Percentiles rank a stretch among this genome's conserved stretches.
Conservation (phyloP, 129 eudicot genomes). For the Flaveria linearis region DNA sequence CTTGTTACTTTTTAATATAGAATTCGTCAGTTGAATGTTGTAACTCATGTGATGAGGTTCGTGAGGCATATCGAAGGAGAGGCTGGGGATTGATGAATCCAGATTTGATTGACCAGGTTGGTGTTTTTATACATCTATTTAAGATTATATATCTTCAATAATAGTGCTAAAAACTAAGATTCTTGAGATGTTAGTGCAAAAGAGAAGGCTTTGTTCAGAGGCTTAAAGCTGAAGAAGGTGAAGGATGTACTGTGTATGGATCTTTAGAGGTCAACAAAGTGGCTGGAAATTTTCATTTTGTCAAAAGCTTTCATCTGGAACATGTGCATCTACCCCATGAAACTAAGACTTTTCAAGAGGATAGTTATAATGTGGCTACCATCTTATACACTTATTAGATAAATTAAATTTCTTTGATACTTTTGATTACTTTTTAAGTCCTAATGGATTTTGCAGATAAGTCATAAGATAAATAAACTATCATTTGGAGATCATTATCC, state of each 20-base stretch:
- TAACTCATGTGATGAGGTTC: conserved; percentile 95
- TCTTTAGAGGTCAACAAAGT: conserved; percentile 84
- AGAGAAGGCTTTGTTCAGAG: conserved; percentile 89
- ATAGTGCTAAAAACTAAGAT: conserved; percentile 8
- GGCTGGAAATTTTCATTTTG: conserved; percentile 92
- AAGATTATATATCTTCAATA: not conserved
- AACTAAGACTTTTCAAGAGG: conserved; percentile 49
- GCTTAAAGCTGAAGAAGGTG: conserved; percentile 90
- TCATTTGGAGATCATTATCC: conserved; percentile 82
- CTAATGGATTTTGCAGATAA: conserved; percentile 56
- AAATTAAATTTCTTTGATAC: not conserved
- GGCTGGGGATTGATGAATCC: conserved; percentile 92
- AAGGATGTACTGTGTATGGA: conserved; percentile 92
- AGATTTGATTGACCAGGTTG: conserved; percentile 91
- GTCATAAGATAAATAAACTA: conserved; percentile 83
- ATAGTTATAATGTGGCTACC: conserved; percentile 66
- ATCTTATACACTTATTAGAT: conserved; percentile 15
- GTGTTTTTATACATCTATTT: conserved; percentile 13
- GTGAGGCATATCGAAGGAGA: conserved; percentile 86
- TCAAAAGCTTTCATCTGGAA: conserved; percentile 80
- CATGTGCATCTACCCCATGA: conserved; percentile 46
- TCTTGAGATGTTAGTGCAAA: conserved; percentile 60
- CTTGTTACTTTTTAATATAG: conserved; percentile 18
- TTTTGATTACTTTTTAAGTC: conserved; percentile 18
- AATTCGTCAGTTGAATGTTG: conserved; percentile 89